Evolutionary conservation across 2,329 filamentous ascomycete species (phyloP).

Genomic region (Setomelanomma holmii): DNA sequence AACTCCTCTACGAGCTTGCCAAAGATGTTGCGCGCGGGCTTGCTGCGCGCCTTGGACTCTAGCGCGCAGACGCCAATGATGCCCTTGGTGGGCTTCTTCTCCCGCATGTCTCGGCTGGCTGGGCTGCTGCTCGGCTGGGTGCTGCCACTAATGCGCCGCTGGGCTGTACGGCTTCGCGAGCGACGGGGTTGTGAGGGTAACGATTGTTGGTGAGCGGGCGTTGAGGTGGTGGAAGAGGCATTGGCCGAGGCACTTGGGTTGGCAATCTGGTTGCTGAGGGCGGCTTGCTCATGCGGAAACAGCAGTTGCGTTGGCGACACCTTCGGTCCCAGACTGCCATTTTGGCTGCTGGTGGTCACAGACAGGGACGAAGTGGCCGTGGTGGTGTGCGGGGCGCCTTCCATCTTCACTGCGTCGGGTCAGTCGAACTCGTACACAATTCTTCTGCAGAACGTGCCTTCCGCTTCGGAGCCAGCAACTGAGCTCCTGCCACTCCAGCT

Average conservation of each 20-base stretch:
- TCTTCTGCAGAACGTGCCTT: constrained; percentile 42
- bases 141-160: constrained; percentile 81
- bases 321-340: constrained; percentile 48
- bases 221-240: constrained; percentile 26
- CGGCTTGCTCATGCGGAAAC: constrained; percentile 40
- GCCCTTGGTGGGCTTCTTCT: constrained; percentile 61
- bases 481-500: constrained; percentile 59
- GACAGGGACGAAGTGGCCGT: constrained; percentile 54
- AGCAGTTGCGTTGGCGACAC: constrained; percentile 49
- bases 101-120: constrained; percentile 66
- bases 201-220: constrained; percentile 18
- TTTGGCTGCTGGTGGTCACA: constrained; percentile 54
- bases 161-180: constrained; percentile 58
- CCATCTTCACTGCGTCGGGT: constrained; percentile 32
- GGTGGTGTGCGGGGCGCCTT: constrained; percentile 43
- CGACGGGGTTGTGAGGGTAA: constrained; percentile 30
- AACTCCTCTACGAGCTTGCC: constrained; percentile 94
- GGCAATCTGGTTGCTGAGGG: constrained; percentile 8
- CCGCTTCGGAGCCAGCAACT: constrained; percentile 53
- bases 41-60: constrained; percentile 94
- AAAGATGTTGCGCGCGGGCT: constrained; percentile 94
- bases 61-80: constrained; percentile 93
- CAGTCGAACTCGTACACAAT: constrained; percentile 12
- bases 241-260: constrained; percentile 17
- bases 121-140: constrained; percentile 83